phyloP scores from a whole-genome alignment of 257 asterid genomes.

The Henckelia pumila region DNA sequence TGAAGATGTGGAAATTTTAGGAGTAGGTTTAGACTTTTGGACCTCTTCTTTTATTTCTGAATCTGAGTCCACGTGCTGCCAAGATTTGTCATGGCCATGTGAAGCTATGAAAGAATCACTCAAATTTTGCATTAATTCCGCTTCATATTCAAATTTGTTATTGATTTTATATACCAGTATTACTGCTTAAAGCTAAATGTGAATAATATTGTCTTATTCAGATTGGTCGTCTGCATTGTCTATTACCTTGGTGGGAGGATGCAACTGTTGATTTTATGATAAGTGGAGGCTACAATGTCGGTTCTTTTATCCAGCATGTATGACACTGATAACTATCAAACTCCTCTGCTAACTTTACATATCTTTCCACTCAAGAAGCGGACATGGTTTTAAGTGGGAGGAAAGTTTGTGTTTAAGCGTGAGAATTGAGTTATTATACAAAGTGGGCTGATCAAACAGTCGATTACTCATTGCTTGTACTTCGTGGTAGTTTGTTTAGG shows the following conservation, averaged over 20 bases:
- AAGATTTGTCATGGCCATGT: too few relatives aligned
- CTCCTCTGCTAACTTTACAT: neutral
- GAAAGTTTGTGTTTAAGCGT: neutral
- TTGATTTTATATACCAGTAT: neutral
- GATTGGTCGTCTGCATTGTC: constrained; percentile 89
- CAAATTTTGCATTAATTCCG: too few relatives aligned
- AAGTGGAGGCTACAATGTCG: constrained; percentile 82
- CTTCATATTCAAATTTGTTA: neutral
- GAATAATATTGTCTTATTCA: constrained; percentile 26
- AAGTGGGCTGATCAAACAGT: neutral
- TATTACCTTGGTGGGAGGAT: constrained; percentile 94
- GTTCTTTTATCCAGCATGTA: constrained; percentile 54
- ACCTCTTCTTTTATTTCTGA: too few relatives aligned
- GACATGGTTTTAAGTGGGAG: neutral
- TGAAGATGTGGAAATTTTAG: too few relatives aligned
- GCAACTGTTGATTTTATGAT: constrained; percentile 85
- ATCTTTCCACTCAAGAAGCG: neutral
- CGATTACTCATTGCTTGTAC: neutral
- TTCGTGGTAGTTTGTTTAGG: neutral
- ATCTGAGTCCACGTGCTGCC: too few relatives aligned
- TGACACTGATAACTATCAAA: neutral
- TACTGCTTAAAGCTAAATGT: neutral
- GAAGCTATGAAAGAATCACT: too few relatives aligned
- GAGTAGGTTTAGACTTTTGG: too few relatives aligned
- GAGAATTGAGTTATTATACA: neutral